A percentile compares a stretch with the other conserved stretches of the same genome.
Evolutionary conservation across 2,329 filamentous ascomycete genomes (phyloP).

Genomic region (Fusarium pseudonygamai): DNA sequence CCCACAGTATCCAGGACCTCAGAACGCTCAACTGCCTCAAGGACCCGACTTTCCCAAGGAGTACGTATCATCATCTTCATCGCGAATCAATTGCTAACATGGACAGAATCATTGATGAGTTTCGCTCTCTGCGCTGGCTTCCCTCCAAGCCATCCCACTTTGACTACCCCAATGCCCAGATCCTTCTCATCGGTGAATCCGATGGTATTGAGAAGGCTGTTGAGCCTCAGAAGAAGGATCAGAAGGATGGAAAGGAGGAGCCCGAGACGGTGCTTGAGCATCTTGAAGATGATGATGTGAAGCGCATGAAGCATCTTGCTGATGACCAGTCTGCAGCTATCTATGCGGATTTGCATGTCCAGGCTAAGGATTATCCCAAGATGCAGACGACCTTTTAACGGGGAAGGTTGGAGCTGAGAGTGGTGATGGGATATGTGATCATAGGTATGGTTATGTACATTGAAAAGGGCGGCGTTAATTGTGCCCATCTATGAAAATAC

Average conservation of each 20-base stretch:
- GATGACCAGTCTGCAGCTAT: slow-evolving; percentile 54
- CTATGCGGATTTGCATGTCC: slow-evolving; percentile 38
- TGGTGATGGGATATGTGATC: background rate
- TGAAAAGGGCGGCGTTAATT: background rate
- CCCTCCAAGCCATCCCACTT: slow-evolving; percentile 78
- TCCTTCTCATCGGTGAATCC: slow-evolving; percentile 80
- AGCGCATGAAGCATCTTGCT: slow-evolving; percentile 66
- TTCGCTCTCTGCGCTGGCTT: slow-evolving; percentile 77
- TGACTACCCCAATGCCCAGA: slow-evolving; percentile 77
- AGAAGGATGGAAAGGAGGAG: slow-evolving; percentile 54
- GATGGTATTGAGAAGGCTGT: slow-evolving; percentile 65
- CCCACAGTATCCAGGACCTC: slow-evolving; percentile 73
- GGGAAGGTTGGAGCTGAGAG: background rate
- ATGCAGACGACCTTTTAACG: slow-evolving; percentile 43
- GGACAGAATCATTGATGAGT: slow-evolving; percentile 73
- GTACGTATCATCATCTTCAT: slow-evolving; percentile 52
- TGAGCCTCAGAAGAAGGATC: slow-evolving; percentile 50
- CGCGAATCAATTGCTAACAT: background rate
- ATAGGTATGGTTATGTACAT: background rate
- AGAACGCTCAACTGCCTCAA: slow-evolving; percentile 69
- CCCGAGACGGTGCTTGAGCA: slow-evolving; percentile 78
- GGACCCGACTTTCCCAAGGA: slow-evolving; percentile 76
- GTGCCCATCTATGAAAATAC: background rate
- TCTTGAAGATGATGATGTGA: slow-evolving; percentile 78
- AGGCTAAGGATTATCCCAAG: slow-evolving; percentile 41